Evolutionary conservation across 1,284 basidiomycete genomes (phyloP).

Genomic region (Pseudozyma sp.): DNA sequence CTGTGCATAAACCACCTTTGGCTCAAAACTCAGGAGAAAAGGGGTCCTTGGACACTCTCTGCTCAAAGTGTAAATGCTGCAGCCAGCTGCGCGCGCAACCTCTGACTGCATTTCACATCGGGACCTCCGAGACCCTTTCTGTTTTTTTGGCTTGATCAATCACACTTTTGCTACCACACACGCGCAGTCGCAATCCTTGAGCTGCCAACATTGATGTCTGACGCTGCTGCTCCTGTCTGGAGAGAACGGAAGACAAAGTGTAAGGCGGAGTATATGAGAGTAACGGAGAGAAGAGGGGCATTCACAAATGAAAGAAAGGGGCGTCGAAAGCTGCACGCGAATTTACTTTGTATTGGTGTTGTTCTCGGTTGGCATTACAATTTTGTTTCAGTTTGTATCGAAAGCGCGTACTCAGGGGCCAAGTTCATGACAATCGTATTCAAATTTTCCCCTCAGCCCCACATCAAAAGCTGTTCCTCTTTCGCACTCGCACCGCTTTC

Average conservation of each 20-base stretch:
- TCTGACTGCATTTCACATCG: too few species aligned
- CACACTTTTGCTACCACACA: too few species aligned
- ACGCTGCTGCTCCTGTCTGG: too few species aligned
- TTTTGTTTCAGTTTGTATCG: slow-evolving; percentile 16
- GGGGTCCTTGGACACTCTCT: too few species aligned
- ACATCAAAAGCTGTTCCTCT: background rate
- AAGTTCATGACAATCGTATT: background rate
- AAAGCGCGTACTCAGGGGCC: slow-evolving; percentile 31
- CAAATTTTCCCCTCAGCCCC: background rate
- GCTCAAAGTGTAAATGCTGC: background rate
- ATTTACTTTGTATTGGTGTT: slow-evolving; percentile 35
- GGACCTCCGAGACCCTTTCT: too few species aligned
- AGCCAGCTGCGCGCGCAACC: slow-evolving; percentile 2
- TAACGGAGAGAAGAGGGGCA: slow-evolving; percentile 1
- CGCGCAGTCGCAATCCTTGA: too few species aligned
- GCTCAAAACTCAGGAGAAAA: too few species aligned
- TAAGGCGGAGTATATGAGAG: background rate
- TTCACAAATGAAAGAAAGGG: slow-evolving; percentile 7
- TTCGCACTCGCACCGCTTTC: background rate
- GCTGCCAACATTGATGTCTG: too few species aligned
- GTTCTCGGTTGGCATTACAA: slow-evolving; percentile 26
- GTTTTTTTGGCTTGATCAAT: too few species aligned
- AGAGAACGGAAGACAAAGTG: background rate
- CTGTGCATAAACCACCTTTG: too few species aligned
- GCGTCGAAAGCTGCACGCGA: background rate